Evolutionary conservation across 1,284 basidiomycete genomes (phyloP).

Genomic region (Laetiporus sulphureus): DNA sequence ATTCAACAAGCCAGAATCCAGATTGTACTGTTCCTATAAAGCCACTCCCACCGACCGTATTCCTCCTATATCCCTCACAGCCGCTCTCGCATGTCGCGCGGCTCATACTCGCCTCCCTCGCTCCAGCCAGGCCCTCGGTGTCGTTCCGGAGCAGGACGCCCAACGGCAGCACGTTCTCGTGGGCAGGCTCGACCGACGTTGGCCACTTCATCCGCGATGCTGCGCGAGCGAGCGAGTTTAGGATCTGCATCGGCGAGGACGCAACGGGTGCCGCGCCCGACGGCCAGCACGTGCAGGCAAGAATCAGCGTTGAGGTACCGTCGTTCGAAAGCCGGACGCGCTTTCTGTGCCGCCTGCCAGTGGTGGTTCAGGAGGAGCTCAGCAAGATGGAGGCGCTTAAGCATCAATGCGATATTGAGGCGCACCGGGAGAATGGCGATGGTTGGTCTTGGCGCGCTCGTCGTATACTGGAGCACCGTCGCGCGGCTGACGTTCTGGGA

Average conservation of each 20-base stretch:
- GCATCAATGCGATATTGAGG: conserved; percentile 46
- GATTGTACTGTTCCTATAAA: neutral
- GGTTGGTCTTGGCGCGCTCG: conserved; percentile 50
- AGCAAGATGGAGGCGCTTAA: conserved; percentile 47
- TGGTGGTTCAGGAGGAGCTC: conserved; percentile 35
- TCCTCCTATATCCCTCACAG: conserved; percentile 54
- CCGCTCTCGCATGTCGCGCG: conserved; percentile 52
- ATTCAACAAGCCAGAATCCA: conserved; percentile 4
- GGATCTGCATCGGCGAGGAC: conserved; percentile 36
- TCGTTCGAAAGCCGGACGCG: conserved; percentile 57
- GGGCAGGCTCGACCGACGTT: conserved; percentile 63
- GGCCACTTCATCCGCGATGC: conserved; percentile 63
- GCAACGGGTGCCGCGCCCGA: conserved; percentile 2
- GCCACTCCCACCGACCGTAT: conserved; percentile 41
- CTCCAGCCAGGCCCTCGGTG: conserved; percentile 30
- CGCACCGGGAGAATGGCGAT: conserved; percentile 50
- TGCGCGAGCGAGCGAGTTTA: conserved; percentile 48
- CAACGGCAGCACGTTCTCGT: conserved; percentile 36
- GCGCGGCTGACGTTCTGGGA: conserved; percentile 61
- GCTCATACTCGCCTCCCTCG: conserved; percentile 39
- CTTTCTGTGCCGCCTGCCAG: conserved; percentile 47
- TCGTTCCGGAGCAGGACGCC: conserved; percentile 41
- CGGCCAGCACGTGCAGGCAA: conserved; percentile 13
- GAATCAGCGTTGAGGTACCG: conserved; percentile 49
- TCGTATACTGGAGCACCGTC: conserved; percentile 58